Evolutionary conservation across 192 early-diverging fungal species (phyloP).

Genomic region (Entomortierella beljakovae): DNA sequence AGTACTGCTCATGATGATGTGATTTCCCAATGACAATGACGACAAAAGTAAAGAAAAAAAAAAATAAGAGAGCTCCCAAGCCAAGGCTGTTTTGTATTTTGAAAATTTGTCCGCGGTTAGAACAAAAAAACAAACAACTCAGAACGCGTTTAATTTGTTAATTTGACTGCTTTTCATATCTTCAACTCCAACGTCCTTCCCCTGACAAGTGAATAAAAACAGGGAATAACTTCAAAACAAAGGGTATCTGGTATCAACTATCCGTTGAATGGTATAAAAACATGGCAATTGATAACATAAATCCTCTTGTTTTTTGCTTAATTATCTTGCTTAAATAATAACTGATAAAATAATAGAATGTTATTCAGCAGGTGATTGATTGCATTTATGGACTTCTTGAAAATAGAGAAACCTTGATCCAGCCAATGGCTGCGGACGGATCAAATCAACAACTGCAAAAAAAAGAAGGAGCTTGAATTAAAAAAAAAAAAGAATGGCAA

Average conservation of each 20-base stretch:
- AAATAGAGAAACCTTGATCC: neutral
- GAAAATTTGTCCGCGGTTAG: neutral
- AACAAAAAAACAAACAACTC: neutral
- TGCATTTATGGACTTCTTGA: too few species aligned
- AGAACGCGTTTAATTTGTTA: conserved; percentile 15
- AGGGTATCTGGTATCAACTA: too few species aligned
- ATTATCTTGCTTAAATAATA: too few species aligned
- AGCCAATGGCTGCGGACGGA: neutral
- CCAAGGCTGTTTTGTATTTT: neutral
- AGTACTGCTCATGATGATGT: conserved; percentile 22
- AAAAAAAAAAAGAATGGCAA: too few species aligned
- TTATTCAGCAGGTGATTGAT: too few species aligned
- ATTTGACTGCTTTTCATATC: conserved; percentile 15
- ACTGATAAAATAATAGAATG: too few species aligned
- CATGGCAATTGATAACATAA: too few species aligned
- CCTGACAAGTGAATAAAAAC: too few species aligned
- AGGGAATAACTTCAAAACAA: too few species aligned
- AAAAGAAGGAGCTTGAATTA: neutral
- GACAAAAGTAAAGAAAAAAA: conserved; percentile 3
- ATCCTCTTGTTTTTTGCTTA: too few species aligned
- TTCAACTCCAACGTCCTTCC: too few species aligned
- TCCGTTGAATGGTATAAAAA: too few species aligned
- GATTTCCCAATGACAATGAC: neutral
- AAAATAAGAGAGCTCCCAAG: neutral
- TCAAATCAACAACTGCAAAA: neutral